A percentile compares a stretch with the other conserved stretches of the same genome.
Evolutionary conservation across 2,329 filamentous ascomycete genomes (phyloP).

Genomic region (Chalaropsis ovoidea): DNA sequence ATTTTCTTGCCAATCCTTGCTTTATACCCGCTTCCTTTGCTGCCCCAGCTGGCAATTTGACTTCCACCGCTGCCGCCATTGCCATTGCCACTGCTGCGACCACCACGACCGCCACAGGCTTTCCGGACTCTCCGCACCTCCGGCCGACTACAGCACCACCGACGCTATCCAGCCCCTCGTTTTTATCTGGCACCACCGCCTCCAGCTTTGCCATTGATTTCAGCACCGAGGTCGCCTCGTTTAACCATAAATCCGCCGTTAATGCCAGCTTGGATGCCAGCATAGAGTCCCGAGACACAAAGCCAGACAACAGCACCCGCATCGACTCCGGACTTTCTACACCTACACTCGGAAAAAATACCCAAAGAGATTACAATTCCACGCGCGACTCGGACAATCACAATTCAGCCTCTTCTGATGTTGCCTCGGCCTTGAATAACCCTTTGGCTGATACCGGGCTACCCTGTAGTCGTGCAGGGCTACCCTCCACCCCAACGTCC

Average conservation of each 20-base stretch:
- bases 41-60: not conserved
- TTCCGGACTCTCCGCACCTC: slow-evolving; percentile 11
- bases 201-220: slow-evolving; percentile 28
- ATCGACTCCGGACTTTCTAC: not conserved
- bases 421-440: slow-evolving; percentile 16
- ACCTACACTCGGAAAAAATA: not conserved
- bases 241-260: slow-evolving; percentile 43
- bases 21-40: slow-evolving; percentile 16
- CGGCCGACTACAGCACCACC: slow-evolving; percentile 22
- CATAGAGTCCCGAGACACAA: not conserved
- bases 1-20: slow-evolving; percentile 20
- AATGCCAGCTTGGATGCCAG: slow-evolving; percentile 36
- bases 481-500: slow-evolving; percentile 24
- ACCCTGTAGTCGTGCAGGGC: slow-evolving; percentile 14
- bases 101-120: not conserved
- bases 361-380: not conserved
- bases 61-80: not conserved
- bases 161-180: slow-evolving; percentile 26
- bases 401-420: slow-evolving; percentile 16
- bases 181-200: slow-evolving; percentile 17
- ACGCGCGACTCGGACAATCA: slow-evolving; percentile 14
- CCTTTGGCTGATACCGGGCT: slow-evolving; percentile 13
- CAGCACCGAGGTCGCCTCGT: slow-evolving; percentile 44
- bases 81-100: slow-evolving; percentile 10
- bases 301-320: not conserved